These are phyloP conservation scores for Porpolomopsis calyptriformis DNA, from an alignment of 768 basidiomycete species.

Conservation along the genomic window DNA sequence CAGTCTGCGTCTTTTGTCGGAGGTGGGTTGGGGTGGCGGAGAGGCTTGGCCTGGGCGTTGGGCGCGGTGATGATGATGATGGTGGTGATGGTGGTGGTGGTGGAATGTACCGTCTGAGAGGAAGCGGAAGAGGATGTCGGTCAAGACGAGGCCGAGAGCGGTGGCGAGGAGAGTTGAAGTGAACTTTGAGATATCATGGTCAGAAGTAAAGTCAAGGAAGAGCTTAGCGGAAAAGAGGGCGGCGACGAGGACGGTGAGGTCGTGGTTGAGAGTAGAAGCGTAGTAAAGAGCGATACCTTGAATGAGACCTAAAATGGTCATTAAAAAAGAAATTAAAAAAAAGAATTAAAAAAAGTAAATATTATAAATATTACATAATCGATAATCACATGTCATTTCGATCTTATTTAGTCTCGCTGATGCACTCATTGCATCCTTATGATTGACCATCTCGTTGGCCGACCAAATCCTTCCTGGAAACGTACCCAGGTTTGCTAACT, in stretches of 20 bases:
- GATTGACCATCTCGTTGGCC: conserved; percentile 89
- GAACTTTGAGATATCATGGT: conserved; percentile 43
- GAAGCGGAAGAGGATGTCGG: conserved; percentile 60
- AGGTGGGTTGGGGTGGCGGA: too few species aligned
- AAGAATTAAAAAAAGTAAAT: too few species aligned
- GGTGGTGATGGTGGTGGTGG: conserved; percentile 9
- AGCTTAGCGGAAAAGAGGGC: conserved; percentile 52
- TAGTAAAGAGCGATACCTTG: conserved; percentile 69
- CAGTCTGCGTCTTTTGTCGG: conserved; percentile 30
- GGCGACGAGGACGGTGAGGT: conserved; percentile 45
- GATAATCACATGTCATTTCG: too few species aligned
- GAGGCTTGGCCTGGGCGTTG: too few species aligned
- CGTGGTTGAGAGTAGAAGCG: conserved; percentile 44
- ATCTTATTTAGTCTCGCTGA: too few species aligned
- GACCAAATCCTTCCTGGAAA: conserved; percentile 85
- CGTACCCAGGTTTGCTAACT: conserved; percentile 53
- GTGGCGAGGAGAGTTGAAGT: conserved; percentile 56
- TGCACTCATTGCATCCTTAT: conserved; percentile 34
- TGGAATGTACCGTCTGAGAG: conserved; percentile 39
- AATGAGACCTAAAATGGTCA: conserved; percentile 61
- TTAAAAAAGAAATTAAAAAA: too few species aligned
- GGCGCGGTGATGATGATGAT: too few species aligned
- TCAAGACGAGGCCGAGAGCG: conserved; percentile 57
- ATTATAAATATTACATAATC: too few species aligned
- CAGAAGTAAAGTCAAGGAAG: conserved; percentile 46